Evolutionary conservation across 164 flowering plant species (phyloP).

Genomic region (Tetrastigma voinierianum): DNA sequence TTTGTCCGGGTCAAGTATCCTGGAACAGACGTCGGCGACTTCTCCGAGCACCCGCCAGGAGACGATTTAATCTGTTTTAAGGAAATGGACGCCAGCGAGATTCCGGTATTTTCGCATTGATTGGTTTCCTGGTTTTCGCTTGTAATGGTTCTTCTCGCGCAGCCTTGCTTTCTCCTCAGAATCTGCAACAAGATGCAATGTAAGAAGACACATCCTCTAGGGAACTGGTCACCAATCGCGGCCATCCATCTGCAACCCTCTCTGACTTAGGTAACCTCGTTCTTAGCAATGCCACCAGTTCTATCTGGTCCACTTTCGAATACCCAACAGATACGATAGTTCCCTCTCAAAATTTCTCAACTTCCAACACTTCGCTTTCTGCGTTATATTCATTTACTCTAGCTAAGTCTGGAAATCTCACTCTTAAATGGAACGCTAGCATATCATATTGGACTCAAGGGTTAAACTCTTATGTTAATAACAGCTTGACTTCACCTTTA

Average conservation of each 20-base stretch:
- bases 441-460: constrained; percentile 39
- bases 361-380: constrained; percentile 22
- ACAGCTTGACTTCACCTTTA: constrained; percentile 51
- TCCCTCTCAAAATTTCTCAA: constrained; percentile 42
- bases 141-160: too few relatives aligned
- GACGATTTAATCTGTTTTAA: too few relatives aligned
- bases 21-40: too few relatives aligned
- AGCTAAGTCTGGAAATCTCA: constrained; percentile 34
- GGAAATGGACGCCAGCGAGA: too few relatives aligned
- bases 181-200: too few relatives aligned
- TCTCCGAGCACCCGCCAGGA: too few relatives aligned
- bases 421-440: constrained; percentile 44
- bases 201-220: constrained; percentile 44
- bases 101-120: too few relatives aligned
- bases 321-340: constrained; percentile 57
- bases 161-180: too few relatives aligned
- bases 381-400: constrained; percentile 49
- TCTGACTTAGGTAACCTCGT: constrained; percentile 47
- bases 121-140: too few relatives aligned
- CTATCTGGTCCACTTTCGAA: constrained; percentile 56
- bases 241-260: constrained; percentile 33
- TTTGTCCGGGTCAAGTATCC: too few relatives aligned
- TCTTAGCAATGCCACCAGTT: constrained; percentile 27
- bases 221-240: constrained; percentile 40
- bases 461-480: constrained; percentile 31